Conservation (phyloP, 805 yeast genomes). For the Lachancea kluyveri region DNA sequence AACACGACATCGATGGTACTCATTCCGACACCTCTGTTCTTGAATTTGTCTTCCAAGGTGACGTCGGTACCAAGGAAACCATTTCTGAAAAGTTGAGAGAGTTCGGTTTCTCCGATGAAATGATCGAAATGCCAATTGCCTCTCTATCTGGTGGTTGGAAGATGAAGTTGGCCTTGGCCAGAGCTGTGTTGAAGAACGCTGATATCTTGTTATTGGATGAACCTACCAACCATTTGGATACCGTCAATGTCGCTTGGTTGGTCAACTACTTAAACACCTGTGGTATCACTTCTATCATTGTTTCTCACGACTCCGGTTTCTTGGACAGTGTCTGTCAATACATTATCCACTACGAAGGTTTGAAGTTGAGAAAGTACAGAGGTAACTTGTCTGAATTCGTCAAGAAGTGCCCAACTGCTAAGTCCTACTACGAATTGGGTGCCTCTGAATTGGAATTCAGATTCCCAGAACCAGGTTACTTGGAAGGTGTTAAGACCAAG, state of each 20-base stretch:
- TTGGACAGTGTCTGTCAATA: slow-evolving; percentile 94
- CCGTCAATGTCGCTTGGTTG: slow-evolving; percentile 99
- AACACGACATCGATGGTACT: slow-evolving; percentile 98
- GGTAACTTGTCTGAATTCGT: slow-evolving; percentile 99
- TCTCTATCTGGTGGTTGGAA: slow-evolving; percentile 99
- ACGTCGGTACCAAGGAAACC: slow-evolving; percentile 68
- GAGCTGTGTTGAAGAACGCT: slow-evolving; percentile 98
- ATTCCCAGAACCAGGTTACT: slow-evolving; percentile 99
- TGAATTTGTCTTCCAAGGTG: slow-evolving; percentile 77
- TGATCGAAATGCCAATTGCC: slow-evolving; percentile 90
- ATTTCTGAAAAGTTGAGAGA: slow-evolving; percentile 74
- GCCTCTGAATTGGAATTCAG: slow-evolving; percentile 94
- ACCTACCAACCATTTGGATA: slow-evolving; percentile 99
- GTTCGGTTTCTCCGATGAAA: slow-evolving; percentile 90
- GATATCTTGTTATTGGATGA: slow-evolving; percentile 96
- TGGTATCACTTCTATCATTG: slow-evolving; percentile 97
- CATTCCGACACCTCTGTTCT: slow-evolving; percentile 93
- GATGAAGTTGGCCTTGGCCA: slow-evolving; percentile 98
- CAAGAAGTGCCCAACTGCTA: slow-evolving; percentile 97
- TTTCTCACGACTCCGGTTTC: slow-evolving; percentile 99
- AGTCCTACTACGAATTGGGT: slow-evolving; percentile 97
- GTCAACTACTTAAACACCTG: slow-evolving; percentile 98
- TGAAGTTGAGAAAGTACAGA: slow-evolving; percentile 98
- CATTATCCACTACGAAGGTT: slow-evolving; percentile 99
- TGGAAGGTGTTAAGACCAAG: slow-evolving; percentile 99